These are phyloP conservation scores for Wickerhamomyces rabaulensis DNA, from an alignment of 805 yeast genomes.

Conservation along the genomic window DNA sequence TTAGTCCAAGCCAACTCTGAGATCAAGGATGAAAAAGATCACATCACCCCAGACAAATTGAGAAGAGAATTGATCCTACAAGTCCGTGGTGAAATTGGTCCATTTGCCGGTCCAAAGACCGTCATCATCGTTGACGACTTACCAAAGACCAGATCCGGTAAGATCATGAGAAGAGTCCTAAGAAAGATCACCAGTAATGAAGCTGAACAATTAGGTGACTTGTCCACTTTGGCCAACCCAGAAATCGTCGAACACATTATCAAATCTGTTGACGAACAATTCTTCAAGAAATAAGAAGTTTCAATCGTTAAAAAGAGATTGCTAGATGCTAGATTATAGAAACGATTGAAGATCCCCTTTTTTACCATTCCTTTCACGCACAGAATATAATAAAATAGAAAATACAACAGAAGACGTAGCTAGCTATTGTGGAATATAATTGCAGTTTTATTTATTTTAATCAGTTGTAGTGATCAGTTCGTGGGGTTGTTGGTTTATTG, in stretches of 20 bases:
- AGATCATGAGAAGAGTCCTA: conserved; percentile 96
- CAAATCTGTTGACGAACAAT: conserved; percentile 42
- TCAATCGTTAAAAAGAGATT: not conserved
- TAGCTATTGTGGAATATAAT: not conserved
- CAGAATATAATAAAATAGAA: not conserved
- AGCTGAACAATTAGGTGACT: conserved; percentile 89
- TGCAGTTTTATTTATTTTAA: not conserved
- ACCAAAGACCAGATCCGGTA: conserved; percentile 98
- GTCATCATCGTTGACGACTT: conserved; percentile 81
- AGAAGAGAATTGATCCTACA: conserved; percentile 76
- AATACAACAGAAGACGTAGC: not conserved
- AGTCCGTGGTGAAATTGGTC: conserved; percentile 88
- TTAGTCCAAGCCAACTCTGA: conserved; percentile 26
- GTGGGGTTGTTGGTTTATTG: not conserved
- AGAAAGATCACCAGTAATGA: conserved; percentile 91
- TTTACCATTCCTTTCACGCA: not conserved
- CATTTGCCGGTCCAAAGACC: conserved; percentile 88
- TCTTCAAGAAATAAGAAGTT: conserved; percentile 13
- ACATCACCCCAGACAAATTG: conserved; percentile 33
- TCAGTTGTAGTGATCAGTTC: not conserved
- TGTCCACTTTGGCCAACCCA: conserved; percentile 85
- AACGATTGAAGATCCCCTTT: not conserved
- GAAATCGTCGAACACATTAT: conserved; percentile 75
- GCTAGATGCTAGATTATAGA: not conserved
- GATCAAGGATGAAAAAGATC: conserved; percentile 24